phyloP scores from a whole-genome alignment of 192 early-diverging fungal genomes.

The Linnemannia schmuckeri region DNA sequence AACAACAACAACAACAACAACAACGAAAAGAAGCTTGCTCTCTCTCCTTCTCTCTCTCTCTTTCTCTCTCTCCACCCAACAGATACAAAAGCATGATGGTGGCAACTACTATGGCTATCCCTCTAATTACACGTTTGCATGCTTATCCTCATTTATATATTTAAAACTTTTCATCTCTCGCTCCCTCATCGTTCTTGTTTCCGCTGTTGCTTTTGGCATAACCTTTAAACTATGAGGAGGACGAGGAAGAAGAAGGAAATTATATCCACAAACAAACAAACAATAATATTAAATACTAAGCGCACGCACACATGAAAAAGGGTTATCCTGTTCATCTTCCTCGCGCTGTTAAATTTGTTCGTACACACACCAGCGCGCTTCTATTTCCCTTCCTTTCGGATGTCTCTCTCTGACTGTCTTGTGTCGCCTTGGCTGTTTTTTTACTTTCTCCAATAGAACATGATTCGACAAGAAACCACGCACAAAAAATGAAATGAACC shows the following conservation, averaged over 20 bases:
- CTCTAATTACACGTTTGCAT: background rate
- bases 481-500: background rate
- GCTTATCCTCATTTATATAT: background rate
- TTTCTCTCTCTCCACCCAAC: background rate
- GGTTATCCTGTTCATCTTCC: background rate
- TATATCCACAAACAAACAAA: background rate
- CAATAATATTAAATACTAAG: background rate
- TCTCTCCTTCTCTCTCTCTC: too few species aligned
- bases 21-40: too few species aligned
- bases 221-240: background rate
- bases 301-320: background rate
- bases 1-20: too few species aligned
- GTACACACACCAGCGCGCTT: background rate
- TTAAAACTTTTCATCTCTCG: background rate
- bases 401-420: too few species aligned
- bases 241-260: background rate
- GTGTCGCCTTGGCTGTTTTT: background rate
- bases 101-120: background rate
- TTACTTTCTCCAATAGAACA: background rate
- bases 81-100: background rate
- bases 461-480: background rate
- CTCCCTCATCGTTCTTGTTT: background rate
- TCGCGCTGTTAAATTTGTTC: too few species aligned
- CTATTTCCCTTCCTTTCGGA: background rate
- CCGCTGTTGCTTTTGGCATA: too few species aligned